These are phyloP conservation scores for Physaria fendleri DNA, from an alignment of 345 rosid genomes.

Conservation along the genomic window DNA sequence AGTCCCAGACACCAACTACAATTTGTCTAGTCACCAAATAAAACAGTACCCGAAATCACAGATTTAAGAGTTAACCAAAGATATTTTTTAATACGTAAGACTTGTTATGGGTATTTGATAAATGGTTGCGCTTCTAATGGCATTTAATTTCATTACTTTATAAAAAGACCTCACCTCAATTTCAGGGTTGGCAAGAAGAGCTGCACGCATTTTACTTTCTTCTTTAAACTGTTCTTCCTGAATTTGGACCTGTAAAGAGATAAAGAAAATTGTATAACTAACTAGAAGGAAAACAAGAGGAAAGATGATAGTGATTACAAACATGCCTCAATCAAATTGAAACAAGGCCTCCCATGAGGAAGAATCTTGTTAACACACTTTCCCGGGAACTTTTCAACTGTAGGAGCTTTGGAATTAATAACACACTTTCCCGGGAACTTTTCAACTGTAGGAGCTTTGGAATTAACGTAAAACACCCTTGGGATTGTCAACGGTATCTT, in stretches of 20 bases:
- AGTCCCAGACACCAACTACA: background rate
- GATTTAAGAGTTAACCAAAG: background rate
- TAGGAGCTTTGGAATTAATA: constrained; percentile 65
- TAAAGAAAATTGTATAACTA: constrained; percentile 9
- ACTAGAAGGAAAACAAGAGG: constrained; percentile 4
- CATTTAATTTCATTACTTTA: background rate
- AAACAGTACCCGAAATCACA: background rate
- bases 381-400: constrained; percentile 68
- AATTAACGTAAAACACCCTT: constrained; percentile 75
- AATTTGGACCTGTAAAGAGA: constrained; percentile 42
- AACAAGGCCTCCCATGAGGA: constrained; percentile 74
- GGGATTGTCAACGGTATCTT: constrained; percentile 78
- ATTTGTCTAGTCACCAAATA: constrained; percentile 7
- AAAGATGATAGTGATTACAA: constrained; percentile 13
- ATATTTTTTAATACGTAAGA: background rate
- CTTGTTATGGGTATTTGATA: background rate
- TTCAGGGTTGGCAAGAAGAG: constrained; percentile 92
- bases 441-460: constrained; percentile 66
- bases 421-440: constrained; percentile 73
- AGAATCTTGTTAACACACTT: constrained; percentile 72
- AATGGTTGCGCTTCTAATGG: constrained; percentile 12
- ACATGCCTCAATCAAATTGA: constrained; percentile 73
- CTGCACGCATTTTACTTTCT: constrained; percentile 67
- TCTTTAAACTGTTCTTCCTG: constrained; percentile 66
- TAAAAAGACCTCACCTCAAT: constrained; percentile 59